phyloP scores from a whole-genome alignment of 2,329 filamentous ascomycete genomes.

The Alternaria panax region DNA sequence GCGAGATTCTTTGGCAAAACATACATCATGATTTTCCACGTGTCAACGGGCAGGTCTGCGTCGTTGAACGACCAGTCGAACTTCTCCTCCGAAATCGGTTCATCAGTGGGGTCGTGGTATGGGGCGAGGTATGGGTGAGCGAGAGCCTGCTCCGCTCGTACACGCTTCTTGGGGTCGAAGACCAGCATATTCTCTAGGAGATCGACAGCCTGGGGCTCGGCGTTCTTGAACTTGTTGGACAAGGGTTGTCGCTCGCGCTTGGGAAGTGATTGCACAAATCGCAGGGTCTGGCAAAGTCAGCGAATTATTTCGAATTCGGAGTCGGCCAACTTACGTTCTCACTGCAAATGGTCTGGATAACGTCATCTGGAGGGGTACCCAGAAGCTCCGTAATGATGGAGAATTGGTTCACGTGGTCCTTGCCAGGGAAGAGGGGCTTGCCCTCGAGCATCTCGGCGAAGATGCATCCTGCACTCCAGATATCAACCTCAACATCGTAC shows the following conservation, averaged over 20 bases:
- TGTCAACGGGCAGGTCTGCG: conserved; percentile 94
- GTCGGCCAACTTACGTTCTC: conserved; percentile 74
- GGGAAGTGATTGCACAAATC: conserved; percentile 96
- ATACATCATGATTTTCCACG: conserved; percentile 99
- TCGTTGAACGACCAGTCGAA: conserved; percentile 99
- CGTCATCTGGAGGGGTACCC: conserved; percentile 95
- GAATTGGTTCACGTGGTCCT: conserved; percentile 99
- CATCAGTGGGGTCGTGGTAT: conserved; percentile 97
- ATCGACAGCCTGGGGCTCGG: conserved; percentile 87
- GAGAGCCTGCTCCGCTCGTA: conserved; percentile 85
- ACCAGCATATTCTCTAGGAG: conserved; percentile 96
- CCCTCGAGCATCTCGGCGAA: conserved; percentile 99
- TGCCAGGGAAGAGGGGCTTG: conserved; percentile 96
- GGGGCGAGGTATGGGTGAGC: conserved; percentile 92
- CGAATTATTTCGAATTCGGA: background rate
- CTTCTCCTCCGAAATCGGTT: conserved; percentile 94
- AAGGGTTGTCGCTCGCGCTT: conserved; percentile 92
- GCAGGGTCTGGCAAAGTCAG: conserved; percentile 71
- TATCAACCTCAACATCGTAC: conserved; percentile 98
- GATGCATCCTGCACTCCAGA: conserved; percentile 99
- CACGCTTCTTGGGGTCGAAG: conserved; percentile 95
- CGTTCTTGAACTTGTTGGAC: conserved; percentile 90
- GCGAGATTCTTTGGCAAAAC: conserved; percentile 1
- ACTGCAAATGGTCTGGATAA: conserved; percentile 97
- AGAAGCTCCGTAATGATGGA: conserved; percentile 98